These are phyloP conservation scores for Miscanthus lutarioriparius DNA, from an alignment of 176 grass and related monocot genomes.

Conservation along the genomic window DNA sequence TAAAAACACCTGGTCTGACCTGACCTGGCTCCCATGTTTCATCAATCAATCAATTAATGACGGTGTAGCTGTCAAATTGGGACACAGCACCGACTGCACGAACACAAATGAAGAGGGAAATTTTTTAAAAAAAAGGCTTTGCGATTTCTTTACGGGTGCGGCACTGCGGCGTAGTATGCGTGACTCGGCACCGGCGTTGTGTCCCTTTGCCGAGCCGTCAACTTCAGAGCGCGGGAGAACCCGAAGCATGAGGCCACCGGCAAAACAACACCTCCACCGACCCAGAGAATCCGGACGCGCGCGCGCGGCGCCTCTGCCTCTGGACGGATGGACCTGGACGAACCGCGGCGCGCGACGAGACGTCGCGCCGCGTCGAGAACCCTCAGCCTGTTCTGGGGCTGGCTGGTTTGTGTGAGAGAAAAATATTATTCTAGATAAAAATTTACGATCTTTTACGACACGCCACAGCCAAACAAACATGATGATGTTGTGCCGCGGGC, in stretches of 20 bases:
- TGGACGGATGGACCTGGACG: not conserved
- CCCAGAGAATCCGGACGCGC: too few relatives aligned
- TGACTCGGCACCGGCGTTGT: not conserved
- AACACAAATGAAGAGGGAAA: not conserved
- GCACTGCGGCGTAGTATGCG: not conserved
- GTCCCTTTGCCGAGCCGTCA: slow-evolving; percentile 1
- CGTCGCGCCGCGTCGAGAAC: slow-evolving; percentile 6
- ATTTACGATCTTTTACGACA: too few relatives aligned
- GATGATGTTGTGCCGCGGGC: not conserved
- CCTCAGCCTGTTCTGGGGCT: too few relatives aligned
- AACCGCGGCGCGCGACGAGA: not conserved
- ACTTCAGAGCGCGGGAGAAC: not conserved
- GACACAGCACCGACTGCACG: too few relatives aligned
- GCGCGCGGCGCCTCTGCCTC: not conserved
- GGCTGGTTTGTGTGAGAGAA: too few relatives aligned
- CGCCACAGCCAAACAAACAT: too few relatives aligned
- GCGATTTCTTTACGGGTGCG: not conserved
- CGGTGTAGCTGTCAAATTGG: too few relatives aligned
- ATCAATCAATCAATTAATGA: not conserved
- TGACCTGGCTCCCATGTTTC: slow-evolving; percentile 17
- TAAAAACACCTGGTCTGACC: too few relatives aligned
- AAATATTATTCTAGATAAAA: too few relatives aligned
- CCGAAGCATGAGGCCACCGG: not conserved
- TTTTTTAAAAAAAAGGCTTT: not conserved
- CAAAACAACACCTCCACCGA: not conserved